Percentiles rank a stretch among this genome's conserved stretches.
Evolutionary conservation across 495 filamentous ascomycete species (phyloP).

Genomic region (Usnea hakonensis): DNA sequence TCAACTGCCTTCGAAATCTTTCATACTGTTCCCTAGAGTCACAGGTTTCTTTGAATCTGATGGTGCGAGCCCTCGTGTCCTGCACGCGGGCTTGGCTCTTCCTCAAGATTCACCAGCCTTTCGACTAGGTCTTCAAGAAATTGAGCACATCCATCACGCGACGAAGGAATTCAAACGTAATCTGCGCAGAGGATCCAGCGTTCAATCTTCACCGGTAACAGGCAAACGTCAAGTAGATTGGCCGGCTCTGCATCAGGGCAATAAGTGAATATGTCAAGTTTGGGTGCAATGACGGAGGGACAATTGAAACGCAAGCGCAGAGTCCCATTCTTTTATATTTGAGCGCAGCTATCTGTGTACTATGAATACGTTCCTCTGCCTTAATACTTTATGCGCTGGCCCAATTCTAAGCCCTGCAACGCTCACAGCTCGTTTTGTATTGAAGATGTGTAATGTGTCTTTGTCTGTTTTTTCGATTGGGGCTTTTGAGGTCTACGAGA

Average conservation of each 20-base stretch:
- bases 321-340: neutral
- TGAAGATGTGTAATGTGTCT: neutral
- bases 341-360: neutral
- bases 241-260: neutral
- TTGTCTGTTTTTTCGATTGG: no score
- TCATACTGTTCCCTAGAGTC: conserved; percentile 5
- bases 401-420: neutral
- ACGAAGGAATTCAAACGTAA: conserved; percentile 8
- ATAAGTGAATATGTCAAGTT: no score
- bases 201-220: conserved; percentile 6
- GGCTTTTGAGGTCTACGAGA: no score
- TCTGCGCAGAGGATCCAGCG: conserved; percentile 9
- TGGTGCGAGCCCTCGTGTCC: neutral
- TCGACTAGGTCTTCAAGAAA: conserved; percentile 4
- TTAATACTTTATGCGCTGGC: neutral
- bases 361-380: neutral
- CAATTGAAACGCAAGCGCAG: no score
- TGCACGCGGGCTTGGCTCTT: neutral
- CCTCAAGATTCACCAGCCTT: conserved; percentile 1
- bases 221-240: conserved; percentile 1
- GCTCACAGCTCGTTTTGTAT: neutral
- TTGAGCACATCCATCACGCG: neutral
- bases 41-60: neutral
- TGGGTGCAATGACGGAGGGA: no score
- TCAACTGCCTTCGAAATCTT: neutral